phyloP scores from a whole-genome alignment of 371 early-diverging fungal genomes.

The Mortierella sp. region DNA sequence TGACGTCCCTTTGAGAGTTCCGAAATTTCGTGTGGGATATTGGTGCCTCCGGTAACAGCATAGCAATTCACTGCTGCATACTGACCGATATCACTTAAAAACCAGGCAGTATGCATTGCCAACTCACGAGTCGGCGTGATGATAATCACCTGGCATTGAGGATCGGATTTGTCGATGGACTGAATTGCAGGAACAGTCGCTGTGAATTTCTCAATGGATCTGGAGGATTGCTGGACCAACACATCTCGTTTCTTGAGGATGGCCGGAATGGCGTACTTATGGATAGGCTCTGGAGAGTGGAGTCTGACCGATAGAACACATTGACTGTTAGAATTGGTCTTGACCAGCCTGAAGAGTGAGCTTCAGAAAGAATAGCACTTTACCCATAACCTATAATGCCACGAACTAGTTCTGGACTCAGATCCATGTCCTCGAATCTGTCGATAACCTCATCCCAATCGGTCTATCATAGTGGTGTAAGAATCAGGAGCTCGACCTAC shows the following conservation, averaged over 20 bases:
- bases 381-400: conserved; percentile 26
- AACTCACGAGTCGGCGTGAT: conserved; percentile 90
- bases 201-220: conserved; percentile 96
- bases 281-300: no score
- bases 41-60: conserved; percentile 90
- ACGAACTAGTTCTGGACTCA: conserved; percentile 14
- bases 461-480: no score
- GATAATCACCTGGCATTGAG: conserved; percentile 85
- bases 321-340: neutral
- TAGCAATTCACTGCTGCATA: conserved; percentile 68
- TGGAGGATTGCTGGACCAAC: conserved; percentile 93
- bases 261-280: conserved; percentile 74
- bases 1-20: conserved; percentile 58
- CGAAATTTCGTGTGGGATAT: conserved; percentile 75
- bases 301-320: neutral
- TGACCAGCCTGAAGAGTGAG: neutral
- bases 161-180: conserved; percentile 73
- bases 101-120: conserved; percentile 83
- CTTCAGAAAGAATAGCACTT: neutral
- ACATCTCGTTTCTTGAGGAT: conserved; percentile 85
- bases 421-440: conserved; percentile 9
- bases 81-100: conserved; percentile 79
- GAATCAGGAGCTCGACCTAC: no score
- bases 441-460: conserved; percentile 12
- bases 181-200: conserved; percentile 91